Conservation (phyloP, 2,329 filamentous ascomycete species). For the Claviceps fusiformis region DNA sequence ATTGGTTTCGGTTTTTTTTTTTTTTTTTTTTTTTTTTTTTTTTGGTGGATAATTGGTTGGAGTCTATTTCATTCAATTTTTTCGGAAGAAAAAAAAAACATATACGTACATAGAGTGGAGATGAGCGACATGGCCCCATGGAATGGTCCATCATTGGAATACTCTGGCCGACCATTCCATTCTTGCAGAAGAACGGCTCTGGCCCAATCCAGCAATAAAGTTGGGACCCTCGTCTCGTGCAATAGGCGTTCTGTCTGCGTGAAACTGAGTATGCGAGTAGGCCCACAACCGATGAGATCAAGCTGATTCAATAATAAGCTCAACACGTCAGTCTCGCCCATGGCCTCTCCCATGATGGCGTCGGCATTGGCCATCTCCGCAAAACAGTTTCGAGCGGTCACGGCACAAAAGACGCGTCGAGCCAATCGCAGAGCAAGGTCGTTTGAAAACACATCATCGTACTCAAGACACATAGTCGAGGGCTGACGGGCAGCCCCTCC, state of each 20-base stretch:
- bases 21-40: neutral
- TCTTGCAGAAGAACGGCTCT: slow-evolving; percentile 61
- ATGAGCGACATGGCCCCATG: slow-evolving; percentile 68
- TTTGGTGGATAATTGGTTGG: neutral
- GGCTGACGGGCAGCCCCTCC: slow-evolving; percentile 33
- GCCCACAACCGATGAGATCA: slow-evolving; percentile 34
- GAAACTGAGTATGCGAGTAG: slow-evolving; percentile 33
- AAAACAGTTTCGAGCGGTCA: slow-evolving; percentile 38
- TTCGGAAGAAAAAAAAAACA: no score
- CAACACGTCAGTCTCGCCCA: slow-evolving; percentile 28
- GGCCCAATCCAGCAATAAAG: slow-evolving; percentile 55
- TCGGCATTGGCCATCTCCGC: slow-evolving; percentile 28
- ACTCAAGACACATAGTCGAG: slow-evolving; percentile 39
- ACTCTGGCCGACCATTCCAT: slow-evolving; percentile 64
- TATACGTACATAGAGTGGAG: slow-evolving; percentile 52
- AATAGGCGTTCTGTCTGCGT: slow-evolving; percentile 35
- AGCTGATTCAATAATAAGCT: slow-evolving; percentile 38
- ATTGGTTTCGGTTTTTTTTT: neutral
- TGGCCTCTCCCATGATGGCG: slow-evolving; percentile 17
- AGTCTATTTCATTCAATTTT: no score
- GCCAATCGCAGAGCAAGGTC: slow-evolving; percentile 46
- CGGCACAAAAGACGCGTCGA: slow-evolving; percentile 42
- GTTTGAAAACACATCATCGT: slow-evolving; percentile 50
- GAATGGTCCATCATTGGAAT: slow-evolving; percentile 56
- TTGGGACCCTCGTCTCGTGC: slow-evolving; percentile 44